Percentiles rank a stretch among this genome's conserved stretches.
Conservation (phyloP, 345 rosid species). For the Noccaea caerulescens region DNA sequence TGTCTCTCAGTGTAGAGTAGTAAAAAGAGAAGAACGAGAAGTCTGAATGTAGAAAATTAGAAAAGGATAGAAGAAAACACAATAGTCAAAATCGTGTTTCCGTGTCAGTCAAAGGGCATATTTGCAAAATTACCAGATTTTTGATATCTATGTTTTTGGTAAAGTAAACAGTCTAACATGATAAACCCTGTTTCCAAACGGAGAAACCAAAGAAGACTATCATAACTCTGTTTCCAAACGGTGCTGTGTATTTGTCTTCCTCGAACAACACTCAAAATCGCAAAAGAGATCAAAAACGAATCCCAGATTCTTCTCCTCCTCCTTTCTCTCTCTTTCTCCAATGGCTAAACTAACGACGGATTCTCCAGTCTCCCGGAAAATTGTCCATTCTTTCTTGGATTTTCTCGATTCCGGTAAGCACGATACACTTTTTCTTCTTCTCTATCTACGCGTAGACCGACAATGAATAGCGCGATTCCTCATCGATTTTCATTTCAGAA, state of each 20-base stretch:
- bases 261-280: conserved; percentile 14
- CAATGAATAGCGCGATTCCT: neutral
- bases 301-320: conserved; percentile 12
- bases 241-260: neutral
- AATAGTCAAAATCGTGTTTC: neutral
- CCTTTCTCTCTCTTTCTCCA: conserved; percentile 18
- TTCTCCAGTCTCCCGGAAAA: conserved; percentile 66
- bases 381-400: conserved; percentile 71
- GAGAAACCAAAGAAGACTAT: neutral
- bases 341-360: conserved; percentile 68
- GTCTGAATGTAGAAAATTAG: too few relatives aligned
- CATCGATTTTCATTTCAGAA: neutral
- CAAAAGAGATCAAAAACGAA: neutral
- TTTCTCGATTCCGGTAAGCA: conserved; percentile 72
- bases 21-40: neutral
- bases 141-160: too few relatives aligned
- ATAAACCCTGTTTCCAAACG: too few relatives aligned
- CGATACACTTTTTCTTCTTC: conserved; percentile 11
- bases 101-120: neutral
- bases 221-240: conserved; percentile 38
- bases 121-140: neutral
- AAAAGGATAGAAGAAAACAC: neutral
- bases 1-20: conserved; percentile 1
- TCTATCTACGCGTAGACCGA: neutral
- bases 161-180: too few relatives aligned